Evolutionary conservation across 2,329 filamentous ascomycete genomes (phyloP), one percentile per base, ranked within the genome.

Genomic region (Penicillium sp.): DNA sequence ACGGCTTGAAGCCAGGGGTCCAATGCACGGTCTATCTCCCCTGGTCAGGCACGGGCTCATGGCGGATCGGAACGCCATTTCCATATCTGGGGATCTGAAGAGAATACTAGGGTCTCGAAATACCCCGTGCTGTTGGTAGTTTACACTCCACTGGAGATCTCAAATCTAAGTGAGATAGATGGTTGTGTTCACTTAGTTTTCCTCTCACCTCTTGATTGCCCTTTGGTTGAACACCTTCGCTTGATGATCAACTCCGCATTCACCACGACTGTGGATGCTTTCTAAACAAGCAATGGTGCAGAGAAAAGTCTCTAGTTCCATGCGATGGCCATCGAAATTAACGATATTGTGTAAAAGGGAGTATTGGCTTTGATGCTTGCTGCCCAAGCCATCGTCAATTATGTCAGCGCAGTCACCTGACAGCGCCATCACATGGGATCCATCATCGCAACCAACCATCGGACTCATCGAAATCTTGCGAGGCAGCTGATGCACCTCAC

Each of bases 401-500:
- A 56, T n/a, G 22, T 56, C 50, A 56, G 37, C n/a, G 27, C 22
- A 49, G 46, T 56, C 54, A 56, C 54, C 13, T 56, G 54, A 56
- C 46, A 19, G 13, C 18, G 10, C 46, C 54, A 56, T 56, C 54
- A 44, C 54, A 50, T 56, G 54, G 18, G 24, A 24, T 37, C 31
- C 6, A 27, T 4, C 43, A n/a, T 31, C 43, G 10, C 18, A 46
- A 46, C 24, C 43, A 46, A 46, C 24, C 43, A 46, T 46, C 43
- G 24, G 3, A 27, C 31, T 46, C 43, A 46, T 31, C 43, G 22
- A 27, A 50, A 56, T 24, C n/a, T 49, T 31, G 19, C 41, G 24
- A 53, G 36, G 36, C 46, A 44, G 46, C 54, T 56, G 54, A 56
- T 50, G 37, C 46, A 46, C 46, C 54, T 56, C 46, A 55, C 53